phyloP scores from a whole-genome alignment of 1,284 basidiomycete genomes.

The Exobasidium rhododendri region DNA sequence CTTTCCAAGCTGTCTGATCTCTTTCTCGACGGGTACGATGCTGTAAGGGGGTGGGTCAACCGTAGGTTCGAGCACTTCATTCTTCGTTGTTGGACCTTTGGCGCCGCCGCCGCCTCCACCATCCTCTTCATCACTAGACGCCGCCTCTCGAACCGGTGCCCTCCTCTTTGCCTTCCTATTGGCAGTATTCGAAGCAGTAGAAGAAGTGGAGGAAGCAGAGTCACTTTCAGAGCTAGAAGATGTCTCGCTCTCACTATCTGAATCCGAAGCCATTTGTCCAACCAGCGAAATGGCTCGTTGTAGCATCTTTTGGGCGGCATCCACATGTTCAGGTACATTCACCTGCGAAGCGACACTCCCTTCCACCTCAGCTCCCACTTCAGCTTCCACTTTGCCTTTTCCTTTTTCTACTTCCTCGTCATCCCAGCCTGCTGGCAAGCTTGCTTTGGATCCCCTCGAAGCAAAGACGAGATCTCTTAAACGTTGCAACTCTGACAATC shows the following conservation, averaged over 20 bases:
- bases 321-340: slow-evolving; percentile 8
- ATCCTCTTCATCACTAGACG: slow-evolving; percentile 28
- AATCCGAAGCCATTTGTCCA: background rate
- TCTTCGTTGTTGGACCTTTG: slow-evolving; percentile 36
- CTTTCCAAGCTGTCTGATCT: slow-evolving; percentile 31
- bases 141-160: slow-evolving; percentile 1
- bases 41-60: slow-evolving; percentile 26
- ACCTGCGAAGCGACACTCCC: background rate
- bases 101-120: slow-evolving; percentile 22
- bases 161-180: slow-evolving; percentile 2
- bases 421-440: slow-evolving; percentile 13
- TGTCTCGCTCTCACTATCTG: background rate
- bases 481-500: background rate
- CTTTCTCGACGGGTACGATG: slow-evolving; percentile 24
- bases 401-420: background rate
- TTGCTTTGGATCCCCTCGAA: slow-evolving; percentile 4
- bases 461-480: slow-evolving; percentile 7
- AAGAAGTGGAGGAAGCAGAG: slow-evolving; percentile 4
- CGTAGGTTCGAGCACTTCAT: slow-evolving; percentile 36
- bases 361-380: background rate
- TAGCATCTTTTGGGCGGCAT: slow-evolving; percentile 4
- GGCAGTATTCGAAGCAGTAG: slow-evolving; percentile 17
- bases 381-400: slow-evolving; percentile 6
- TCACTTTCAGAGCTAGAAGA: background rate
- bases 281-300: background rate